Evolutionary conservation across 352 stramenopile species (phyloP), one percentile per base, ranked within the genome.

Genomic region (Phytophthora foliorum): DNA sequence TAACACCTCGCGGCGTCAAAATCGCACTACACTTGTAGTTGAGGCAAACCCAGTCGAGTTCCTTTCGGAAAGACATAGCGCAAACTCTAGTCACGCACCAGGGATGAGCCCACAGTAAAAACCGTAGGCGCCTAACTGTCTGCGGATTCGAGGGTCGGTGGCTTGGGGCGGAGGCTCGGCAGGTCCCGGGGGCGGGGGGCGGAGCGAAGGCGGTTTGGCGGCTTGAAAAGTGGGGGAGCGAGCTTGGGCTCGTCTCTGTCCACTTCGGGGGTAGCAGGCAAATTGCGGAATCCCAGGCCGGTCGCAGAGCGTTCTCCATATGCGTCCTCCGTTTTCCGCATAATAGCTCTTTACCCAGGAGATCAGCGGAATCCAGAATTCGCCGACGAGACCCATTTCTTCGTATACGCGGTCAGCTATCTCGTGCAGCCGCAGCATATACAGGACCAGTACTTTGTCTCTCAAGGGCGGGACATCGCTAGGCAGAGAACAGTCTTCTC

Each of bases 11-110:
- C 50, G 32, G 29, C 21, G n/a, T 27, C 38, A 46, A 19, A 39
- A 46, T 27, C 21, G 24, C 41, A 49, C 52, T 59, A 19, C 36
- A 42, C 36, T 42, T 42, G 36, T 42, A 42, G 36, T 42, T 42
- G 36, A 42, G 36, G 36, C 36, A 42, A 42, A 42, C 11, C 36
- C 36, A 42, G 36, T 42, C 36, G 13, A 6, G n/a, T 17, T 19
- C 13, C 14, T 11, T 17, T 19, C 3, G 38, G 14, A 21, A 22
- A 44, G 38, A 44, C 38, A 22, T 44, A 44, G 38, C 38, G 38
- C 14, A 44, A 44, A 10, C 38, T 44, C 17, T 44, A 44, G 17
- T 21, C 38, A 22, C 38, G 7, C 38, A 44, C 16, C 38, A 44
- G 38, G 38, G 38, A 44, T 44, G 17, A 44, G 16, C 17, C 16